Conservation (phyloP, 345 rosid genomes). For the Lumnitzera littorea region DNA sequence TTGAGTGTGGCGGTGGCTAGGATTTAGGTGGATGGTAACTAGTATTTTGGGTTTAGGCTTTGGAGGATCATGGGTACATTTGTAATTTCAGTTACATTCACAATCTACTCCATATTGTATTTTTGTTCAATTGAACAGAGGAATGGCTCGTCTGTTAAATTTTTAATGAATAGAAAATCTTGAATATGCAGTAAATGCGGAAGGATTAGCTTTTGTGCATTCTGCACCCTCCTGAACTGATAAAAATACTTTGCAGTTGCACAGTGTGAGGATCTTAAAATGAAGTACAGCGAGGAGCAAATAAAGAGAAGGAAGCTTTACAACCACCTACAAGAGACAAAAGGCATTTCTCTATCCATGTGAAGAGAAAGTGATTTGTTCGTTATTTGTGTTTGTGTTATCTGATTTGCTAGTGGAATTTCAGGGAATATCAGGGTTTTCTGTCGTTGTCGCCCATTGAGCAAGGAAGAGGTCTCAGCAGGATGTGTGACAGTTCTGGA, state of each 20-base stretch:
- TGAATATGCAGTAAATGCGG: too few relatives aligned
- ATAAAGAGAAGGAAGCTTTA: conserved; percentile 84
- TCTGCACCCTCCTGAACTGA: conserved; percentile 13
- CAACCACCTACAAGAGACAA: conserved; percentile 84
- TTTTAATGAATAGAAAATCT: too few relatives aligned
- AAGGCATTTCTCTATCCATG: conserved; percentile 30
- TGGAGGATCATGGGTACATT: too few relatives aligned
- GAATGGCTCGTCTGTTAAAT: too few relatives aligned
- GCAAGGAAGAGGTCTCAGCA: conserved; percentile 54
- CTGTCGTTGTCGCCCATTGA: conserved; percentile 89
- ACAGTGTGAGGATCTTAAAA: conserved; percentile 85
- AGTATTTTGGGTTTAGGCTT: too few relatives aligned
- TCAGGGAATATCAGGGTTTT: conserved; percentile 96
- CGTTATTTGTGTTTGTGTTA: not conserved
- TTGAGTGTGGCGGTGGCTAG: too few relatives aligned
- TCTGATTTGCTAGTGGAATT: conserved; percentile 3
- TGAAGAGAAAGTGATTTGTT: not conserved
- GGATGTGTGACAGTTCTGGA: conserved; percentile 57
- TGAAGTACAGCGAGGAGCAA: conserved; percentile 74
- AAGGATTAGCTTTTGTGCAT: not conserved
- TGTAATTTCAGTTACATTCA: too few relatives aligned
- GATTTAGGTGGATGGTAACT: too few relatives aligned
- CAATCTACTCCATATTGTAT: too few relatives aligned
- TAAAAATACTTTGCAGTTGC: conserved; percentile 39
- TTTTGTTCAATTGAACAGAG: too few relatives aligned